Evolutionary conservation across 2,329 filamentous ascomycete species (phyloP).

Genomic region (Xylaria hypoxylon): DNA sequence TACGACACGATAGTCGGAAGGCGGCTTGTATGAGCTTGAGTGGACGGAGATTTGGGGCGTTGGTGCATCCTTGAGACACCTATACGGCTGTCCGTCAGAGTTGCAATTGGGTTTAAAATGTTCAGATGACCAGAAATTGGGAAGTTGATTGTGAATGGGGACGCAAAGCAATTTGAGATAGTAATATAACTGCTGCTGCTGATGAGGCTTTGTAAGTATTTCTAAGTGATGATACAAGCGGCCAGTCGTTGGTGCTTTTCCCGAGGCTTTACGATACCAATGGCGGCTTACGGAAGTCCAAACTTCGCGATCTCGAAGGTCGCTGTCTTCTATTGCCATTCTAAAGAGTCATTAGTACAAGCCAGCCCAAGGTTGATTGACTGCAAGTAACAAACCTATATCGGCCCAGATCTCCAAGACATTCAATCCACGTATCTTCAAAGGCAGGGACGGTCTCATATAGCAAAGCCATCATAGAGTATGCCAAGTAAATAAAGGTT

Average conservation of each 20-base stretch:
- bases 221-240: conserved; percentile 90
- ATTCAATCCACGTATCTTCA: conserved; percentile 93
- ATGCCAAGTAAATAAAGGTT: conserved; percentile 87
- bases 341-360: conserved; percentile 52
- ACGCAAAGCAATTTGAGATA: conserved; percentile 79
- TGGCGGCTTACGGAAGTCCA: conserved; percentile 84
- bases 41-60: too few relatives aligned
- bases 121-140: conserved; percentile 62
- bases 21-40: too few relatives aligned
- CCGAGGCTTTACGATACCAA: conserved; percentile 87
- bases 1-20: too few relatives aligned
- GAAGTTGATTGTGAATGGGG: conserved; percentile 71
- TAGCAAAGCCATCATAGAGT: conserved; percentile 88
- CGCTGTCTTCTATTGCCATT: conserved; percentile 91
- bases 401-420: conserved; percentile 84
- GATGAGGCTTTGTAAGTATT: conserved; percentile 77
- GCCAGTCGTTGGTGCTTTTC: conserved; percentile 79
- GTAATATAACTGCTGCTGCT: conserved; percentile 76
- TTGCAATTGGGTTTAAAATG: too few relatives aligned
- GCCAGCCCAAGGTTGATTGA: too few relatives aligned
- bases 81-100: too few relatives aligned
- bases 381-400: conserved; percentile 64
- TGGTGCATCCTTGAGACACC: too few relatives aligned
- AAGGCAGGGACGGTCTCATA: conserved; percentile 88
- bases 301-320: conserved; percentile 77